A percentile compares a stretch with the other conserved stretches of the same genome.
Conservation (phyloP, 345 rosid species). For the Citrus cavaleriei region DNA sequence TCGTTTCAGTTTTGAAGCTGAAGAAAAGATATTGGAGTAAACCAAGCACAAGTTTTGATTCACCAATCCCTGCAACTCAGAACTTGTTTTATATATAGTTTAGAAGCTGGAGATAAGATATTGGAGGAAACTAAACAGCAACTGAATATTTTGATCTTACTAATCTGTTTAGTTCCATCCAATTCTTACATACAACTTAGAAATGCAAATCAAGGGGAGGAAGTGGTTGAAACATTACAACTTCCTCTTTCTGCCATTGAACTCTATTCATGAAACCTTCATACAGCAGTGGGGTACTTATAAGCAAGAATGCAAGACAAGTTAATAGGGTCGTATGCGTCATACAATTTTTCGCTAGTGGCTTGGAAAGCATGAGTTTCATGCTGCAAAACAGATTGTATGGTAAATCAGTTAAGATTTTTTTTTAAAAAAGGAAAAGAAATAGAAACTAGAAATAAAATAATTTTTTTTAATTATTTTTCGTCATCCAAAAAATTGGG, state of each 20-base stretch:
- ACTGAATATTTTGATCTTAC: background rate
- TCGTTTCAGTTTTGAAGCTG: background rate
- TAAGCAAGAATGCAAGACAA: background rate
- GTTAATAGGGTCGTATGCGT: no score
- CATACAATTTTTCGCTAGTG: background rate
- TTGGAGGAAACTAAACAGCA: background rate
- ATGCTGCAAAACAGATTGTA: background rate
- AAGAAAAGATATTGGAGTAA: background rate
- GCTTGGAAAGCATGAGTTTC: constrained; percentile 4
- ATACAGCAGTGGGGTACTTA: background rate
- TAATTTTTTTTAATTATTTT: background rate
- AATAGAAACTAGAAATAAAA: no score
- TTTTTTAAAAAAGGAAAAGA: background rate
- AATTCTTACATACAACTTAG: constrained; percentile 3
- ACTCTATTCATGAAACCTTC: background rate
- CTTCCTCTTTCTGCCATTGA: background rate
- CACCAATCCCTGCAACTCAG: background rate
- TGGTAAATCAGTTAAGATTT: background rate
- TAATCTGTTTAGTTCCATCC: background rate
- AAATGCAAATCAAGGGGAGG: background rate
- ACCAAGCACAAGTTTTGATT: background rate
- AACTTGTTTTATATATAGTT: background rate
- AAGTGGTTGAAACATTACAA: background rate
- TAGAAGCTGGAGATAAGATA: constrained; percentile 3
- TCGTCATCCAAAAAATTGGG: background rate